phyloP scores from a whole-genome alignment of 768 basidiomycete genomes.

The Steccherinum ochraceum region DNA sequence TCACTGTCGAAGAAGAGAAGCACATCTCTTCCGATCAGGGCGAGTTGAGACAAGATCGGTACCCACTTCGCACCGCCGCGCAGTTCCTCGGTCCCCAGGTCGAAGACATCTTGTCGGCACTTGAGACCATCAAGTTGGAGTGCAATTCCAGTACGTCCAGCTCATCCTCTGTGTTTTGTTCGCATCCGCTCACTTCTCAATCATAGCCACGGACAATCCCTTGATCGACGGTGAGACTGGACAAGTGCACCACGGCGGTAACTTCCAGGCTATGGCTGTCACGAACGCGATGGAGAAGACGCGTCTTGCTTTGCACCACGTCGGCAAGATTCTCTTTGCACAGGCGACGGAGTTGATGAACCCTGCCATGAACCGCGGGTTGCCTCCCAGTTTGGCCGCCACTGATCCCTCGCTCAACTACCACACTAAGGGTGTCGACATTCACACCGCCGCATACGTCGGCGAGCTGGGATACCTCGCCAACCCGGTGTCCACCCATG shows the following conservation, averaged over 20 bases:
- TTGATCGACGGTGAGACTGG: conserved; percentile 65
- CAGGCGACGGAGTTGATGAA: conserved; percentile 68
- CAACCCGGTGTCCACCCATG: conserved; percentile 77
- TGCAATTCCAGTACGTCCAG: conserved; percentile 69
- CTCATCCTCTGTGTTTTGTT: background rate
- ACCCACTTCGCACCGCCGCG: conserved; percentile 66
- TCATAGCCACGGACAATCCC: conserved; percentile 82
- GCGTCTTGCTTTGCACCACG: conserved; percentile 46
- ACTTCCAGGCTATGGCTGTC: conserved; percentile 85
- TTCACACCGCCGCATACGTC: conserved; percentile 75
- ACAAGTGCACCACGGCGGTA: conserved; percentile 73
- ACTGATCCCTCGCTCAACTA: conserved; percentile 80
- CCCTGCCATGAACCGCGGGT: conserved; percentile 76
- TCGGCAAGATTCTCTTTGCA: conserved; percentile 46
- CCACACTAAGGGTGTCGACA: conserved; percentile 81
- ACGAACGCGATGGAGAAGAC: conserved; percentile 88
- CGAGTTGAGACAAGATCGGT: conserved; percentile 74
- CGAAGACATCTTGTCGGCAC: conserved; percentile 66
- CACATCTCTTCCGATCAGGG: conserved; percentile 69
- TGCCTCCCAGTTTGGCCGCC: conserved; percentile 74
- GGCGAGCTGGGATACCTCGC: conserved; percentile 79
- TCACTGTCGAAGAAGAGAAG: conserved; percentile 61
- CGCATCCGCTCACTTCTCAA: background rate
- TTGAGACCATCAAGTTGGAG: conserved; percentile 61
- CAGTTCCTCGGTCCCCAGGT: conserved; percentile 86